Conservation (phyloP, 2,329 filamentous ascomycete species). For the Ophiocordyceps sinensis region DNA sequence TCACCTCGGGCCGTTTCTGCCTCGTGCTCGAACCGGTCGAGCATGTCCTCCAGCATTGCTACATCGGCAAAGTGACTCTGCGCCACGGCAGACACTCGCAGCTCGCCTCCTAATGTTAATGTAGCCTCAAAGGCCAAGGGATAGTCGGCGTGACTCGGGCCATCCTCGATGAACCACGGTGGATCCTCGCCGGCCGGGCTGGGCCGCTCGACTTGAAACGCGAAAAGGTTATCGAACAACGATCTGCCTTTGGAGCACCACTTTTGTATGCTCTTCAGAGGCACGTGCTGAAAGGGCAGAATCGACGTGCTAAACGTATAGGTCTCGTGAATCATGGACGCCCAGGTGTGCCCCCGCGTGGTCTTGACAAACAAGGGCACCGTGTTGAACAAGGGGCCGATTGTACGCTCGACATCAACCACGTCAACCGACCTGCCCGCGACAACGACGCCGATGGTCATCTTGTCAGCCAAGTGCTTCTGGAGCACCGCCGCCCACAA, state of each 20-base stretch:
- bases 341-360: slow-evolving; percentile 36
- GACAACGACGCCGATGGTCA: slow-evolving; percentile 58
- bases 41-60: slow-evolving; percentile 15
- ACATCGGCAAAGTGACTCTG: slow-evolving; percentile 26
- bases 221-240: slow-evolving; percentile 70
- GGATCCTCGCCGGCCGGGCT: slow-evolving; percentile 10
- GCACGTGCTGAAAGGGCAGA: slow-evolving; percentile 56
- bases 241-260: slow-evolving; percentile 50
- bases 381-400: slow-evolving; percentile 85
- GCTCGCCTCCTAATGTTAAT: slow-evolving; percentile 26
- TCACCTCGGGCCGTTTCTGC: slow-evolving; percentile 4
- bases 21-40: slow-evolving; percentile 23
- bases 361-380: slow-evolving; percentile 51
- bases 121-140: slow-evolving; percentile 65
- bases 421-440: slow-evolving; percentile 65
- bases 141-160: slow-evolving; percentile 45
- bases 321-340: slow-evolving; percentile 43
- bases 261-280: slow-evolving; percentile 66
- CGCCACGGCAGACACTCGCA: slow-evolving; percentile 46
- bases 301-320: slow-evolving; percentile 56
- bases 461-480: slow-evolving; percentile 27
- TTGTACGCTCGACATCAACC: slow-evolving; percentile 46
- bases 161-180: slow-evolving; percentile 41
- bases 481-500: slow-evolving; percentile 54
- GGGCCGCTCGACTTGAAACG: slow-evolving; percentile 49